A percentile compares a stretch with the other conserved stretches of the same genome.
Conservation (phyloP, 495 filamentous ascomycete genomes). For the Hypoxylon rickii region DNA sequence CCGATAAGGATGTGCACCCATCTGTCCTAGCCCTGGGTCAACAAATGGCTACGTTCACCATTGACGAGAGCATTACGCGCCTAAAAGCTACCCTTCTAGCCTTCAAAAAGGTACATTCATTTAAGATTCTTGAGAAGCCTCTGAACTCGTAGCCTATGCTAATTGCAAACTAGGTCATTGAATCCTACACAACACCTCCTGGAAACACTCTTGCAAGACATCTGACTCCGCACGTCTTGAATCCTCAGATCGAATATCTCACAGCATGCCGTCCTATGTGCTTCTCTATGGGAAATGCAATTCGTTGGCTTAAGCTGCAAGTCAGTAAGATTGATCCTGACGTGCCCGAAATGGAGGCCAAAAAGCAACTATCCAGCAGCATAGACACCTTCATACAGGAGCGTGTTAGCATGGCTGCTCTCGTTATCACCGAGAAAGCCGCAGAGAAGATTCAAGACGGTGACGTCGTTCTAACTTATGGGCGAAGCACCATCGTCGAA, state of each 20-base stretch:
- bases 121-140: too few relatives aligned
- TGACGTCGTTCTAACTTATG: slow-evolving; percentile 86
- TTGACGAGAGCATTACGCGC: slow-evolving; percentile 88
- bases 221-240: slow-evolving; percentile 87
- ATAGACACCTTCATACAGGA: slow-evolving; percentile 93
- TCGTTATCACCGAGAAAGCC: slow-evolving; percentile 78
- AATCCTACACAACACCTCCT: slow-evolving; percentile 85
- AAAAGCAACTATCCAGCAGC: slow-evolving; percentile 70
- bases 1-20: slow-evolving; percentile 87
- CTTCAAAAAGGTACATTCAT: slow-evolving; percentile 86
- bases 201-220: slow-evolving; percentile 84
- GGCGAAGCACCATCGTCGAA: slow-evolving; percentile 83
- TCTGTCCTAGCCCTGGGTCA: slow-evolving; percentile 83
- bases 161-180: slow-evolving; percentile 67
- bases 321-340: slow-evolving; percentile 86
- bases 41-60: slow-evolving; percentile 85
- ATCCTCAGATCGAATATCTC: slow-evolving; percentile 92
- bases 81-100: slow-evolving; percentile 85
- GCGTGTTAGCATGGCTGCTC: slow-evolving; percentile 82
- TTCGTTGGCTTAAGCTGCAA: slow-evolving; percentile 87
- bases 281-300: slow-evolving; percentile 93
- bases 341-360: slow-evolving; percentile 75
- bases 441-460: slow-evolving; percentile 70
- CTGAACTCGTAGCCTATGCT: slow-evolving; percentile 4
- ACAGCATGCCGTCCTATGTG: slow-evolving; percentile 90